These are phyloP conservation scores for Rhodotorula sp. DNA, from an alignment of 1,284 basidiomycete species.

Conservation along the genomic window DNA sequence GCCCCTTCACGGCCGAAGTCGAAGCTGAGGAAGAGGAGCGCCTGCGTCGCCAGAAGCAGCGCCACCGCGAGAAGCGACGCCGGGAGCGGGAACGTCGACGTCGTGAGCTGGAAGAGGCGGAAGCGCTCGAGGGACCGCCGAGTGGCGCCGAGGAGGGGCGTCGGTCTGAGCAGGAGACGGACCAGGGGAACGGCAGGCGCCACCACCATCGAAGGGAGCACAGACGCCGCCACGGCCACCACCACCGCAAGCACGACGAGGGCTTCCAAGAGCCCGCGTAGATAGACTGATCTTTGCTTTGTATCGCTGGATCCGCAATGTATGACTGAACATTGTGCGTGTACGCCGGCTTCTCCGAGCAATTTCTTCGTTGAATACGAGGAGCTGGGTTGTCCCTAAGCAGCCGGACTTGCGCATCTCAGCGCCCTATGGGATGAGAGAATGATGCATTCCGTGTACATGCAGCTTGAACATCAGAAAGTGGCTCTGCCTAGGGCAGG, in stretches of 20 bases:
- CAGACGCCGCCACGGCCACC: background rate
- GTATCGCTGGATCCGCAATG: background rate
- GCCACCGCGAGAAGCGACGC: background rate
- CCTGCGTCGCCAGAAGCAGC: background rate
- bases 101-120: background rate
- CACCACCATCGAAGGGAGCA: constrained; percentile 4
- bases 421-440: too few species aligned
- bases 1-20: background rate
- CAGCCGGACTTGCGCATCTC: too few species aligned
- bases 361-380: too few species aligned
- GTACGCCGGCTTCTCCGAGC: background rate
- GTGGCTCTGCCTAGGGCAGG: too few species aligned
- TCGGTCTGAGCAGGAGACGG: background rate
- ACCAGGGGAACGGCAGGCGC: too few species aligned
- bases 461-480: background rate
- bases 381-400: too few species aligned
- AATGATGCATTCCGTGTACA: too few species aligned
- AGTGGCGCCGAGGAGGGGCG: constrained; percentile 8
- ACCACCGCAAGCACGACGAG: too few species aligned
- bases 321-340: background rate
- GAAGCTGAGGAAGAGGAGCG: constrained; percentile 13
- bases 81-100: background rate
- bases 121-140: background rate
- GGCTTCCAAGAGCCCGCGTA: too few species aligned
- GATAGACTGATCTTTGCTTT: too few species aligned